These are phyloP conservation scores for Phaffomyces antillensis DNA, from an alignment of 805 yeast species.

Conservation along the genomic window DNA sequence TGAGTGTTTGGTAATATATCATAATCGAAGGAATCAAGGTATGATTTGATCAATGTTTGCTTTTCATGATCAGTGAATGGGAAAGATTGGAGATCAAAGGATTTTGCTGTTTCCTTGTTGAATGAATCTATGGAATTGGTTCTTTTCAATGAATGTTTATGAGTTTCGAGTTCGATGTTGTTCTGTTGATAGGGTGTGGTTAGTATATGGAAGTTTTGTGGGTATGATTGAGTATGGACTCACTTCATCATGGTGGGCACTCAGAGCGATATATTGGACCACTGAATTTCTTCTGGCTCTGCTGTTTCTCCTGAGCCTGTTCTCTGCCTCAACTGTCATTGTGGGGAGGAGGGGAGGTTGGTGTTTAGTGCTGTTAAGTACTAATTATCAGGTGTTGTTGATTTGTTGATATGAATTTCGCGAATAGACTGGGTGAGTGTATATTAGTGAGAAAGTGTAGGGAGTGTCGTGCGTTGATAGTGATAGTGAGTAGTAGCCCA, in stretches of 20 bases:
- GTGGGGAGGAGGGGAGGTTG: too few relatives aligned
- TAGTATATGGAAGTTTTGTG: too few relatives aligned
- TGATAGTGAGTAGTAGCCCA: too few relatives aligned
- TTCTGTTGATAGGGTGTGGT: slow-evolving; percentile 1
- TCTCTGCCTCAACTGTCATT: slow-evolving; percentile 15
- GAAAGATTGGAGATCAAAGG: slow-evolving; percentile 3
- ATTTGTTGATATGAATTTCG: not conserved
- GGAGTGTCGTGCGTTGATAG: too few relatives aligned
- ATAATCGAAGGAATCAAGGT: slow-evolving; percentile 34
- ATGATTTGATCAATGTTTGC: slow-evolving; percentile 27
- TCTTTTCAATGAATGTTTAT: slow-evolving; percentile 6
- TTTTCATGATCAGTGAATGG: slow-evolving; percentile 30
- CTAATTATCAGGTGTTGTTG: not conserved
- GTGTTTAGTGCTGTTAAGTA: too few relatives aligned
- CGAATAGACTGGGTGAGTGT: too few relatives aligned
- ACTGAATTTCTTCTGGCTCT: slow-evolving; percentile 54
- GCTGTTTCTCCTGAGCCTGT: slow-evolving; percentile 12
- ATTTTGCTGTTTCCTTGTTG: too few relatives aligned
- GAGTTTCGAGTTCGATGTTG: not conserved
- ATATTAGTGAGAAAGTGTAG: too few relatives aligned
- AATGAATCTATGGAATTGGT: slow-evolving; percentile 8
- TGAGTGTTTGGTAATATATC: slow-evolving; percentile 33
- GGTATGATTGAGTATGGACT: not conserved
- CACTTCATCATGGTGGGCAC: slow-evolving; percentile 36
- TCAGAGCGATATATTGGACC: slow-evolving; percentile 54